Evolutionary conservation across 306 rosid species (phyloP).

Genomic region (Calophaca sinica): DNA sequence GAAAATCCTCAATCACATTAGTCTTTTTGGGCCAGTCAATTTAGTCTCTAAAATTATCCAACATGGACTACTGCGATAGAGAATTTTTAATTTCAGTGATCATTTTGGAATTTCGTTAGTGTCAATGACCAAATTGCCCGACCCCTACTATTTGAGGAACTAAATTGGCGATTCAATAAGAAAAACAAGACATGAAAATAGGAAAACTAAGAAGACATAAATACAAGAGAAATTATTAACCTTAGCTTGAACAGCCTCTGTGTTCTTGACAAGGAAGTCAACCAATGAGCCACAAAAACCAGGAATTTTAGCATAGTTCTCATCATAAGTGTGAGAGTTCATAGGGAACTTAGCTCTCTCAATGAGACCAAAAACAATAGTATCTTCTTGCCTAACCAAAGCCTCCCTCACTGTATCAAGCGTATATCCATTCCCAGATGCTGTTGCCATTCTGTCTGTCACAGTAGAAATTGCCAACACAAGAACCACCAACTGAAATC

Average conservation of each 20-base stretch:
- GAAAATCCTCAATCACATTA: too few relatives aligned
- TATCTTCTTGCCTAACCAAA: slow-evolving; percentile 81
- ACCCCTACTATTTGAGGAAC: too few relatives aligned
- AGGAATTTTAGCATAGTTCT: slow-evolving; percentile 32
- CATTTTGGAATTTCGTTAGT: background rate
- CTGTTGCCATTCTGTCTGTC: slow-evolving; percentile 49
- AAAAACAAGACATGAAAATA: slow-evolving; percentile 6
- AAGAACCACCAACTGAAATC: slow-evolving; percentile 43
- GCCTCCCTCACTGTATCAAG: slow-evolving; percentile 68
- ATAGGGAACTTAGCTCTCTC: slow-evolving; percentile 76
- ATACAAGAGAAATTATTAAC: slow-evolving; percentile 39
- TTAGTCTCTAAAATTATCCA: background rate
- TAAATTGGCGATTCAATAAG: background rate
- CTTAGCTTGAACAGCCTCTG: slow-evolving; percentile 76
- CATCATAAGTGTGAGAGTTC: slow-evolving; percentile 62
- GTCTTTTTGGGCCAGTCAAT: too few relatives aligned
- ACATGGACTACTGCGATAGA: too few relatives aligned
- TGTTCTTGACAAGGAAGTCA: slow-evolving; percentile 58
- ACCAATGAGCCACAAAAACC: slow-evolving; percentile 62
- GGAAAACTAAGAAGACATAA: background rate
- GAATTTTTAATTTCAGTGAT: background rate
- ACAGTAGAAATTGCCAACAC: slow-evolving; percentile 38
- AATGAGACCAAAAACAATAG: slow-evolving; percentile 70
- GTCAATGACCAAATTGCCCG: too few relatives aligned
- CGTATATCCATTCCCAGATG: slow-evolving; percentile 51